phyloP scores from a whole-genome alignment of 768 basidiomycete species.

The Galerina sulciceps region DNA sequence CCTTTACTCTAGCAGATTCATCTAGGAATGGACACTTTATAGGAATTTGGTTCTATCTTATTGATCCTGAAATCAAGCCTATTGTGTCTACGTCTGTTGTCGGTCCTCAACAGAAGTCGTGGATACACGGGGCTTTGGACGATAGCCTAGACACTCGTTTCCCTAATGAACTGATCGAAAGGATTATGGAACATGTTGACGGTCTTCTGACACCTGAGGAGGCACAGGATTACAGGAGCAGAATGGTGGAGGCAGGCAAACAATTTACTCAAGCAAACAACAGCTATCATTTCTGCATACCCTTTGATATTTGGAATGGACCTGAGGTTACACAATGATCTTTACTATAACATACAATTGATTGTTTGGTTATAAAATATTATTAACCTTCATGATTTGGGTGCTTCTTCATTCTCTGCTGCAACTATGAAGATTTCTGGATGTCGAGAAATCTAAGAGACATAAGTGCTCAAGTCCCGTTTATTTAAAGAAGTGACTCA shows the following conservation, averaged over 20 bases:
- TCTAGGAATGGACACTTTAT: conserved; percentile 45
- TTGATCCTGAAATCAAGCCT: conserved; percentile 46
- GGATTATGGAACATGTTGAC: conserved; percentile 40
- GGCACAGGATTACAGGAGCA: conserved; percentile 34
- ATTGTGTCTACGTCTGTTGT: conserved; percentile 48
- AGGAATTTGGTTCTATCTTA: conserved; percentile 50
- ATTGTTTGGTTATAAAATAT: not conserved
- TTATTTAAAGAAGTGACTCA: conserved; percentile 23
- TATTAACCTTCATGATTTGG: not conserved
- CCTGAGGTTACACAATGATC: conserved; percentile 20
- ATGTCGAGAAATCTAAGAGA: conserved; percentile 26
- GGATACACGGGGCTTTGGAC: conserved; percentile 43
- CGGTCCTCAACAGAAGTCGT: conserved; percentile 53
- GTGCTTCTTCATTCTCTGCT: conserved; percentile 12
- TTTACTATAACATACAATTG: not conserved
- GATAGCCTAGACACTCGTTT: conserved; percentile 37
- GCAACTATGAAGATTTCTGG: conserved; percentile 26
- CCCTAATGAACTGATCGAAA: conserved; percentile 48
- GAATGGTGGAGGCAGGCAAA: conserved; percentile 36
- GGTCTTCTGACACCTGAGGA: conserved; percentile 43
- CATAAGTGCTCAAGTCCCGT: too few relatives aligned
- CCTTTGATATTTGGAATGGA: conserved; percentile 52
- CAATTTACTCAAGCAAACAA: conserved; percentile 44
- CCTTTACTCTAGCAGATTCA: conserved; percentile 44
- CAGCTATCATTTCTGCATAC: conserved; percentile 51